Percentiles rank a stretch among this genome's conserved stretches.
Conservation (phyloP, 257 asterid genomes). For the Solanum peruvianum region DNA sequence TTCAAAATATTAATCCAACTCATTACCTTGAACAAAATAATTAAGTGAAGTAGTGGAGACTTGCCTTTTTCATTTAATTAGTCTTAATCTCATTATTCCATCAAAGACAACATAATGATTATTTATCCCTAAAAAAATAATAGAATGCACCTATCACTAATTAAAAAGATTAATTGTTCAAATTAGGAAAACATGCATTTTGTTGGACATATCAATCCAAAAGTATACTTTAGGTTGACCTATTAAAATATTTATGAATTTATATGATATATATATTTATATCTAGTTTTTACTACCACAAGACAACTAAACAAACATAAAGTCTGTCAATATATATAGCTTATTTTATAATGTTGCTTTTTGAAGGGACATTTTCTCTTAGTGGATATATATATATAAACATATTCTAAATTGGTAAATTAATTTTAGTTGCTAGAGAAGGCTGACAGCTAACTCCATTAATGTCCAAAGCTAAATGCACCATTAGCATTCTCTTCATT, state of each 20-base stretch:
- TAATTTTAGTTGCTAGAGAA: background rate
- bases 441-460: conserved; percentile 24
- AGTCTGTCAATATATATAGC: background rate
- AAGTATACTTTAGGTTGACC: background rate
- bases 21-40: background rate
- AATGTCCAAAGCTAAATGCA: background rate
- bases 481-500: background rate
- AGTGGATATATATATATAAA: background rate
- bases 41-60: background rate
- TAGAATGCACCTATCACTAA: background rate
- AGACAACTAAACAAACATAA: background rate
- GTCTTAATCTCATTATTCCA: background rate
- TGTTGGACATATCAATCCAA: background rate
- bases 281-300: background rate
- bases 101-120: background rate
- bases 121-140: background rate
- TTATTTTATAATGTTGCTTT: background rate
- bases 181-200: background rate
- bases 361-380: background rate
- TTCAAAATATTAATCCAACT: background rate
- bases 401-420: background rate
- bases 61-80: background rate
- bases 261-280: background rate
- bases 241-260: background rate
- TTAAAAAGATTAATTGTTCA: background rate